These are phyloP conservation scores for Glarea lozoyensis DNA, from an alignment of 495 filamentous ascomycete genomes.

Conservation along the genomic window DNA sequence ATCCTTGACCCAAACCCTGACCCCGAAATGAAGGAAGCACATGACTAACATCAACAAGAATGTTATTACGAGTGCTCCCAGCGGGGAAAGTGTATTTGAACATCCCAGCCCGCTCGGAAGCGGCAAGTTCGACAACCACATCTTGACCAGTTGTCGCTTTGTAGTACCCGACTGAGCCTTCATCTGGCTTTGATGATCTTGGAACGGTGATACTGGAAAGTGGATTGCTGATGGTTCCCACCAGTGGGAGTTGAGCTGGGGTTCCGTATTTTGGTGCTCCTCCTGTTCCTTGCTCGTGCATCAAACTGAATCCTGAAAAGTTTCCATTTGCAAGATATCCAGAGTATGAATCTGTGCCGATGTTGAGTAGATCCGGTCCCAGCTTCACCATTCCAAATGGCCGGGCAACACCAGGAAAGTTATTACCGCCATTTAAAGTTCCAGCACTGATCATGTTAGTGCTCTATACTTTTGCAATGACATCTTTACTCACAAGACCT, in stretches of 20 bases:
- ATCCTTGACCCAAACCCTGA: slow-evolving; percentile 53
- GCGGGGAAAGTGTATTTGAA: slow-evolving; percentile 53
- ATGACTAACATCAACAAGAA: slow-evolving; percentile 65
- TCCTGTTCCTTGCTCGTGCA: slow-evolving; percentile 68
- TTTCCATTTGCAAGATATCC: slow-evolving; percentile 52
- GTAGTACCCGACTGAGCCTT: slow-evolving; percentile 53
- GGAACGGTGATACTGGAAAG: slow-evolving; percentile 43
- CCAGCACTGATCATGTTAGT: slow-evolving; percentile 23
- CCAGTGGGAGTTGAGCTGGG: slow-evolving; percentile 55
- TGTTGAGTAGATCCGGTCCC: slow-evolving; percentile 49
- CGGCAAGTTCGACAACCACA: slow-evolving; percentile 51
- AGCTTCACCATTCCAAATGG: slow-evolving; percentile 67
- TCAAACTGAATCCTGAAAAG: slow-evolving; percentile 62
- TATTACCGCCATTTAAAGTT: slow-evolving; percentile 47
- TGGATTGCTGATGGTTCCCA: slow-evolving; percentile 45
- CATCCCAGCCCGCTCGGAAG: slow-evolving; percentile 51
- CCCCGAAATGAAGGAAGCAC: slow-evolving; percentile 56
- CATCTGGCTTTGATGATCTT: slow-evolving; percentile 40
- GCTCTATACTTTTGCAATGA: neutral
- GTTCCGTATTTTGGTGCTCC: slow-evolving; percentile 70
- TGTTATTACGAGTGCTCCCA: slow-evolving; percentile 29
- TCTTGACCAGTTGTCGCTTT: slow-evolving; percentile 42
- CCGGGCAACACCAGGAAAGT: slow-evolving; percentile 56
- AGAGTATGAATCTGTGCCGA: slow-evolving; percentile 57
- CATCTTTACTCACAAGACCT: slow-evolving; percentile 8